Evolutionary conservation across 2,329 filamentous ascomycete genomes (phyloP).

Genomic region (Pseudocercospora musae): DNA sequence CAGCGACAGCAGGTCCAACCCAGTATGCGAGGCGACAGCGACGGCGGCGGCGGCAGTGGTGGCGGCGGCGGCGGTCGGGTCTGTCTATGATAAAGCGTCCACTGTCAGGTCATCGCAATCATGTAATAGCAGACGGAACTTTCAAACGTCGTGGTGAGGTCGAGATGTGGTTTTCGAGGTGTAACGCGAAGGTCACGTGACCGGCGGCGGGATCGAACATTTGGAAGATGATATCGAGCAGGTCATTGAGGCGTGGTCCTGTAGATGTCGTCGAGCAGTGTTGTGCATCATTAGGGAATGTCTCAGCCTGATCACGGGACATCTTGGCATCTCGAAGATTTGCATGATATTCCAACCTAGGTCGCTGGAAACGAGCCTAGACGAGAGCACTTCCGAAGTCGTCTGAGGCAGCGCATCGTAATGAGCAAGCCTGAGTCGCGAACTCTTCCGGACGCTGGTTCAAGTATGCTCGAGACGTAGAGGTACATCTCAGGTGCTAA

Average conservation of each 20-base stretch:
- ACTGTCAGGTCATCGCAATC: background rate
- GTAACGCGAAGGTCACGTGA: background rate
- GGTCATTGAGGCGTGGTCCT: background rate
- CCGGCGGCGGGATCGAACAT: background rate
- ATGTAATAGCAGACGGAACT: background rate
- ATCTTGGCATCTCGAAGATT: background rate
- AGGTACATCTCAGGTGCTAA: background rate
- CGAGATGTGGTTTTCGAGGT: background rate
- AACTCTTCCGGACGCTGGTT: background rate
- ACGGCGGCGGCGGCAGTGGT: background rate
- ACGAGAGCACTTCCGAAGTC: conserved; percentile 1
- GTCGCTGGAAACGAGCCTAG: background rate
- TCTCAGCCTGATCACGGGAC: background rate
- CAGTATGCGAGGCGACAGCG: background rate
- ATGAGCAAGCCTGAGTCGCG: background rate
- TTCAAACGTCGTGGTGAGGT: background rate
- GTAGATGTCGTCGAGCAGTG: background rate
- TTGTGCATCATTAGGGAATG: background rate
- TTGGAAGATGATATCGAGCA: background rate
- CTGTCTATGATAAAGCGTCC: background rate
- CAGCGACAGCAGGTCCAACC: background rate
- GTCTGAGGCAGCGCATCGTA: background rate
- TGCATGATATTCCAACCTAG: background rate
- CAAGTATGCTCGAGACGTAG: background rate
- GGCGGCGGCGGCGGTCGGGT: background rate